phyloP scores from a whole-genome alignment of 2,329 filamentous ascomycete species.

The Daldinia eschscholtzii region DNA sequence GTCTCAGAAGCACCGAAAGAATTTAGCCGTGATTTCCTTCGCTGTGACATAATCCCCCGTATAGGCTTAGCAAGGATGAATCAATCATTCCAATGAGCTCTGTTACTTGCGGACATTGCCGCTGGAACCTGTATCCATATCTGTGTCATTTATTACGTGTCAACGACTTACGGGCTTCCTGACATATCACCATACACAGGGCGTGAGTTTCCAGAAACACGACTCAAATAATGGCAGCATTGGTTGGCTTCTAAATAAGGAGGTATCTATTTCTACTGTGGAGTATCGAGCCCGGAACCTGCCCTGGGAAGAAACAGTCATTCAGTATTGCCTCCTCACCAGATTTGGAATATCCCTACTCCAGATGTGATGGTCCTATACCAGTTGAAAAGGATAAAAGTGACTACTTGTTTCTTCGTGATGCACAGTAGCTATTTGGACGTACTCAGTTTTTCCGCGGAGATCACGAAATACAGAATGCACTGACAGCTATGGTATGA shows the following conservation, averaged over 20 bases:
- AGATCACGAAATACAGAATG: neutral
- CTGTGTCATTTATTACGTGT: slow-evolving; percentile 29
- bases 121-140: slow-evolving; percentile 6
- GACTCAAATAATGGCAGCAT: slow-evolving; percentile 20
- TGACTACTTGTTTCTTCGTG: neutral
- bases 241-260: neutral
- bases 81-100: slow-evolving; percentile 15
- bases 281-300: neutral
- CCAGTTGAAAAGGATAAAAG: neutral
- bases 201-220: slow-evolving; percentile 33
- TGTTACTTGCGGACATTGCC: slow-evolving; percentile 24
- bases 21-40: slow-evolving; percentile 15
- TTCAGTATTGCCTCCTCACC: neutral
- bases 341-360: neutral
- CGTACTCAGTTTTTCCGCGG: neutral
- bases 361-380: neutral
- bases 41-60: neutral
- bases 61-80: slow-evolving; percentile 13
- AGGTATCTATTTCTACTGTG: neutral
- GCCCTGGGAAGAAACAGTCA: neutral
- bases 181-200: slow-evolving; percentile 19
- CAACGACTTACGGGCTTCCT: slow-evolving; percentile 3
- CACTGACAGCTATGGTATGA: neutral
- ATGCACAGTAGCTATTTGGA: neutral
- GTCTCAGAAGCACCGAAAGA: slow-evolving; percentile 6